A percentile compares a stretch with the other conserved stretches of the same genome.
Evolutionary conservation across 495 filamentous ascomycete species (phyloP).

Genomic region (Apiosordaria backusii): DNA sequence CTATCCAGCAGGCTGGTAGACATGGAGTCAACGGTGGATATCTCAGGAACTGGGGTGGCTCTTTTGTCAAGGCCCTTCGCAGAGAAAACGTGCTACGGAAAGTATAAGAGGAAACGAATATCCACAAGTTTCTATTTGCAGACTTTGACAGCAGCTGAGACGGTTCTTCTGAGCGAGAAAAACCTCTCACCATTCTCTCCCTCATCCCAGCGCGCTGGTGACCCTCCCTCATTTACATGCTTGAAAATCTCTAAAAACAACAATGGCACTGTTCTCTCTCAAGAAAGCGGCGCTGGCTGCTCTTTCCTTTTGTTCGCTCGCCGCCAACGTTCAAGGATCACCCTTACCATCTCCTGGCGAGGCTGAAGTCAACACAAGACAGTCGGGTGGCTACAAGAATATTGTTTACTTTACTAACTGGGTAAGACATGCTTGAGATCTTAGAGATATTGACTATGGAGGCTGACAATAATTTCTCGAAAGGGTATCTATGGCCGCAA

Average conservation of each 20-base stretch:
- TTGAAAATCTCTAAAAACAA: neutral
- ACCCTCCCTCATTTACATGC: neutral
- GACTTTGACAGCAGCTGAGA: neutral
- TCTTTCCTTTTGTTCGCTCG: constrained; percentile 19
- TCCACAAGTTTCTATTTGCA: neutral
- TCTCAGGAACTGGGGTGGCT: neutral
- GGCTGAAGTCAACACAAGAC: neutral
- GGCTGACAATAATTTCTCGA: neutral
- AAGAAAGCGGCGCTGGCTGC: constrained; percentile 20
- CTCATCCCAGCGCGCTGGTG: neutral
- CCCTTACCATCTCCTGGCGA: constrained; percentile 4
- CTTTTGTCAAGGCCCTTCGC: neutral
- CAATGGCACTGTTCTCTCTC: constrained; percentile 16
- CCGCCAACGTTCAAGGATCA: neutral
- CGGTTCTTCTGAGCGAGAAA: neutral
- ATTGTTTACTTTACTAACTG: constrained; percentile 50
- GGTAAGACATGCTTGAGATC: constrained; percentile 18
- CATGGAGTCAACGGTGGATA: neutral
- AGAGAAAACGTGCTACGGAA: neutral
- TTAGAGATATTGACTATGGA: neutral
- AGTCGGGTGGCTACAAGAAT: constrained; percentile 37
- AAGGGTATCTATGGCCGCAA: constrained; percentile 84
- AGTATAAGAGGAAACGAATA: neutral
- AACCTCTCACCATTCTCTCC: neutral
- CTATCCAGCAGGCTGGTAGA: neutral